Conservation (phyloP, 331 rosid species). For the Malus hybrid region DNA sequence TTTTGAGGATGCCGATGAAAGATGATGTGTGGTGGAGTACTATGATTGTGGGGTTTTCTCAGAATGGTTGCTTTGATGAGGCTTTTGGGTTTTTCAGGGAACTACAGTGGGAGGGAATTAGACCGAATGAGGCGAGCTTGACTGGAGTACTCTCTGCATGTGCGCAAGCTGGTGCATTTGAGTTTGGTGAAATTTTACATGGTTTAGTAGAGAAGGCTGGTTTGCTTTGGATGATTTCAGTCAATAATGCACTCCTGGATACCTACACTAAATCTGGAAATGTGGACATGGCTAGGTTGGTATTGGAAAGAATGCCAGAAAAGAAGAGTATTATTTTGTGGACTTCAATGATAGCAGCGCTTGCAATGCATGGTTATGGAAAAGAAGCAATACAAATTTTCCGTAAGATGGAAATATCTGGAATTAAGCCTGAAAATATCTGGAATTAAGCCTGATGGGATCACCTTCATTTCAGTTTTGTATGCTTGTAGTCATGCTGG, state of each 20-base stretch:
- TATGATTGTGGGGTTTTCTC: constrained; percentile 78
- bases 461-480: constrained; percentile 63
- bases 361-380: constrained; percentile 84
- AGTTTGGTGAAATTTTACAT: constrained; percentile 64
- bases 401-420: constrained; percentile 51
- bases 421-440: constrained; percentile 53
- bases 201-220: constrained; percentile 63
- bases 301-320: constrained; percentile 47
- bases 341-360: constrained; percentile 73
- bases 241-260: constrained; percentile 71
- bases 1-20: constrained; percentile 51
- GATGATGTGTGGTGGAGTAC: constrained; percentile 86
- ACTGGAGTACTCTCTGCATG: constrained; percentile 75
- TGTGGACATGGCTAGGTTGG: constrained; percentile 51
- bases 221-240: constrained; percentile 46
- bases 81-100: constrained; percentile 72
- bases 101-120: constrained; percentile 33
- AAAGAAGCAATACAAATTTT: constrained; percentile 61
- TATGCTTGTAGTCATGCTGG: constrained; percentile 88
- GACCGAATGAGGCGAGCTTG: constrained; percentile 69
- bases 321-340: constrained; percentile 57
- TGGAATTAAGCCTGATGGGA: constrained; percentile 56
- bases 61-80: constrained; percentile 46
- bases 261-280: constrained; percentile 67
- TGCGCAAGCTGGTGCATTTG: constrained; percentile 78